Base-by-base conservation (phyloP, 1,284 basidiomycete genomes). In the Fereydounia khargensis region DNA sequence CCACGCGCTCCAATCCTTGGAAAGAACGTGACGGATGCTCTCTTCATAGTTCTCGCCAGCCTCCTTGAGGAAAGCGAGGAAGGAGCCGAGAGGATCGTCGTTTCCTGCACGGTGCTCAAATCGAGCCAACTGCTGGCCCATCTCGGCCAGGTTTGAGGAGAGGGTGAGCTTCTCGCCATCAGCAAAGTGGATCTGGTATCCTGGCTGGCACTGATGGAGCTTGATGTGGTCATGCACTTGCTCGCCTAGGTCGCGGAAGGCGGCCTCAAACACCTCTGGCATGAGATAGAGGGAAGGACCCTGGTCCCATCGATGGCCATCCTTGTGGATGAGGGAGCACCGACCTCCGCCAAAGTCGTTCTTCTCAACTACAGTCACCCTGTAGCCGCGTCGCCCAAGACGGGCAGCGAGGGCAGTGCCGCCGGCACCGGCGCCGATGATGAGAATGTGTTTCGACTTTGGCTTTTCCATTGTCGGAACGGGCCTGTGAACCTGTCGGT, bases 41-140 rank as follows among this genome's bases (percentile, higher is more conserved):
- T 79, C 76, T 30, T 79, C 76, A 68, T 81, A 80, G 36, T 80
- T 79, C 11, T 66, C 55, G 21, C 71, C 64, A 6, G 76, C 77
- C 65, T 79, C 78, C 17, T 72, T 66, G 47, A 79, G 63, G 50
- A 79, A 79, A 5, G 54, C 54, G 14, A 79, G 55, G 49, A 75
- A 79, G 30, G 70, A 74, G 39, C 58, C 62, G 18, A 57, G 46
- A 3, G 54, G 48, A 21, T 68, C 58, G 19, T 76, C 67, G 39
- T 76, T 79, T 3, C 81, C 80, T 10, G 77, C 75, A n/a, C 75
- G 69, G 9, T 80, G 79, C 54, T 82, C 81, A 58, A 76, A 80
- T 27, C 75, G 74, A 60, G 80, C 80, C 17, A 81, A 75, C 56
- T 79, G 78, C 18, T 62, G 59, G 46, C 78, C 78, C 74, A 82